Base-by-base conservation (phyloP, 1,284 basidiomycete genomes). In the Amylostereum chailletii region DNA sequence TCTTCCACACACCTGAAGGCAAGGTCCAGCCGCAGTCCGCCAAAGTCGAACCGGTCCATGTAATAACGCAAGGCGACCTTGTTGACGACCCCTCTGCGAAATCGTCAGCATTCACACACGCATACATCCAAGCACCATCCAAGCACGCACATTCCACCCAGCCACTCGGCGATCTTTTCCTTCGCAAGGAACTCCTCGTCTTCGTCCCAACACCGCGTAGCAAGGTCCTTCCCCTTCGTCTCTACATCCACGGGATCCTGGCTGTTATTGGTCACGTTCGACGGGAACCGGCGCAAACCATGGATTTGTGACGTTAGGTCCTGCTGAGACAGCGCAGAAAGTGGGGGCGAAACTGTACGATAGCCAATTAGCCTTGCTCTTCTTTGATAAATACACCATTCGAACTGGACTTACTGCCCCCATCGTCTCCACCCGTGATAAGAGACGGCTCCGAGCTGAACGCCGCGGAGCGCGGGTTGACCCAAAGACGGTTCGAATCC, bases 121-220 rank as follows among this genome's bases (percentile, higher is more conserved):
- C 6, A 32, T 33, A 34, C 40, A 34, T 43, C 38, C 48, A 36
- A 32, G 34, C 5, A 38, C 36, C 48, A 27, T 10, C 45, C 47
- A 42, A 32, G 34, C 3, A 83, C 91, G 70, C 58, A 94, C 86
- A 81, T 71, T 60, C 91, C 86, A 55, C 95, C 95, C 39, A 99
- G 73, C 85, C 92, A 98, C 65, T 96, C 91, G 1, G 95, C 93
- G 59, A 97, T 90, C 71, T 94, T 95, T 58, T 95, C 93, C 58
- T 84, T 84, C 26, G 81, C 74, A 55, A 95, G 64, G 63, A 94
- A 94, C 2, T 76, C 75, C 56, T 87, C 83, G 60, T 98, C 91
- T 61, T 94, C 90, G n/a, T 81, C 77, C 79, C 90, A 91, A 63
- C 90, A 94, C 51, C 83, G 79, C 45, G 71, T 67, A 0, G 94